Base-by-base conservation (phyloP, 192 early-diverging fungal genomes). In the Coemansia javaensis region DNA sequence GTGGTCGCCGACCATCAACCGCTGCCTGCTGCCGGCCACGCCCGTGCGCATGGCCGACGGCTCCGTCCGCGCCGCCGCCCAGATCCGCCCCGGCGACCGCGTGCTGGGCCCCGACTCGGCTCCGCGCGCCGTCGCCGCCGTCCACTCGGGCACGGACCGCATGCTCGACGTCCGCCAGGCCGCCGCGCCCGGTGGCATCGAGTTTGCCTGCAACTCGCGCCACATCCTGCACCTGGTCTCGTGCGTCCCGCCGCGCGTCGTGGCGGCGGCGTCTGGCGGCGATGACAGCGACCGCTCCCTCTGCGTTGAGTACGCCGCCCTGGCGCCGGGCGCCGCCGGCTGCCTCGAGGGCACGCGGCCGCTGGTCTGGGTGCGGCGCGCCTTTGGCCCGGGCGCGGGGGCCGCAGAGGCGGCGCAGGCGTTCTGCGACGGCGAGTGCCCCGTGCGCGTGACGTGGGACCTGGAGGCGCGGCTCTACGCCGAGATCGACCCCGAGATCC, bases 1-100 rank as follows among this genome's bases (percentile, higher is more conserved):
- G 96, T 99, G 96, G 96, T 91, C 88, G 30, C 93, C 93, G 4
- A 99, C 96, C 6, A 95, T 99, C 63, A 99, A 99, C 66, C 84
- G 92, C 52, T 65, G 63, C 31, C 40, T 65, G 32, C 44, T 45
- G 12, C 63, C 63, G 7, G 51, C 53, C 14, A 72, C 83, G 17
- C 81, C 79, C 47, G 84, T 84, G 36, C 52, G 82, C 35, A 79
- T 85, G 80, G 81, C 56, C 12, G 56, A 59, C 37, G 62, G 70
- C 8, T 37, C 51, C 5, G 12, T 30, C 11, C 47, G 55, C 5
- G 40, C 43, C 0, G 55, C 59, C 5, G 41, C 34, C 33, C 44
- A 50, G 18, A 59, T 72, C n/a, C 16, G 32, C 21, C 6, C 30
- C 1, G 60, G 56, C 32, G 56, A 72, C 23, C 32, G 20, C 6